Evolutionary conservation across 2,329 filamentous ascomycete genomes (phyloP).

Genomic region (Botrytis fabae): DNA sequence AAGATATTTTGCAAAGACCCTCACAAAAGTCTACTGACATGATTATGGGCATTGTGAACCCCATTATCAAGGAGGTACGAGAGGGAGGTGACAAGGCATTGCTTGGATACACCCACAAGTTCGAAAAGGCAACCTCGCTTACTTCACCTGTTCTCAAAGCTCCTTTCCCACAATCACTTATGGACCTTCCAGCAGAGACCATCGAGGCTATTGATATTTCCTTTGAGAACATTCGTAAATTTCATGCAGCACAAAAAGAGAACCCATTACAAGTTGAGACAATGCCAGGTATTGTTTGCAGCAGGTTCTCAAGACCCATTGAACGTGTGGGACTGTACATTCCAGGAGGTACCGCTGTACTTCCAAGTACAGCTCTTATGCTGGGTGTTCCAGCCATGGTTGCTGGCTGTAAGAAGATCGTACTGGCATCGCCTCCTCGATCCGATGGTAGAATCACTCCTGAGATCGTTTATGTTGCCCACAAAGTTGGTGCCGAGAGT

Average conservation of each 20-base stretch:
- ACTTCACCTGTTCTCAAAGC: constrained; percentile 86
- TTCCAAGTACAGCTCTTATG: constrained; percentile 97
- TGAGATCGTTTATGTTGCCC: constrained; percentile 94
- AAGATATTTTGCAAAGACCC: constrained; percentile 77
- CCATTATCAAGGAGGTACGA: constrained; percentile 87
- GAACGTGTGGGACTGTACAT: constrained; percentile 96
- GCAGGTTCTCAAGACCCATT: constrained; percentile 87
- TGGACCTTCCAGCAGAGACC: constrained; percentile 82
- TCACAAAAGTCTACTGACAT: constrained; percentile 94
- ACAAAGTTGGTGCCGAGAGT: constrained; percentile 93
- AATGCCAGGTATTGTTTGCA: constrained; percentile 96
- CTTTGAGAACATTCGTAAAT: constrained; percentile 90
- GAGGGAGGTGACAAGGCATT: constrained; percentile 83
- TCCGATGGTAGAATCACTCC: constrained; percentile 88
- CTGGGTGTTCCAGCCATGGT: constrained; percentile 97
- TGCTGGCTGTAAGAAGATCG: constrained; percentile 91
- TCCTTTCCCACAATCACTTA: constrained; percentile 81
- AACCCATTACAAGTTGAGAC: constrained; percentile 85
- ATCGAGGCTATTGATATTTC: constrained; percentile 90
- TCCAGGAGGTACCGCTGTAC: constrained; percentile 92
- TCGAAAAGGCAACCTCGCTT: constrained; percentile 91
- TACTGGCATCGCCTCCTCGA: constrained; percentile 88
- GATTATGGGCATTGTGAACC: constrained; percentile 86
- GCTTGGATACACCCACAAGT: constrained; percentile 93
- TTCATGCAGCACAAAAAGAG: constrained; percentile 89